Percentiles rank a stretch among this genome's conserved stretches.
Conservation (phyloP, 1,284 basidiomycete genomes). For the Athelia sp. region DNA sequence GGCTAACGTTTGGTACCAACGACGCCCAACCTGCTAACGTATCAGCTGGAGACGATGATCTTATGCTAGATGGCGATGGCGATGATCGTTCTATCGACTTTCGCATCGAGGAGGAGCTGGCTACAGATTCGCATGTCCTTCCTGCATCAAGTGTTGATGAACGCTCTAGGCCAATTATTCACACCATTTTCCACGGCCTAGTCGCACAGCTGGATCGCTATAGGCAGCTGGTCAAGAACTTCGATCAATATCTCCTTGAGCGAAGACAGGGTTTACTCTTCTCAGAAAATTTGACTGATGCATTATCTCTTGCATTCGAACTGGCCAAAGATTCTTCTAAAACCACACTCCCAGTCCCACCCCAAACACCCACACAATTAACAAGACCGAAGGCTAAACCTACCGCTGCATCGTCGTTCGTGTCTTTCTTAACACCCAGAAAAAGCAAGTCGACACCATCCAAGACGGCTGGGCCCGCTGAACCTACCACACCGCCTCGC, state of each 20-base stretch:
- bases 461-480: slow-evolving; percentile 26
- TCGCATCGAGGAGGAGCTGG: slow-evolving; percentile 59
- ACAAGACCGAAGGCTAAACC: slow-evolving; percentile 44
- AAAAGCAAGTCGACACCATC: slow-evolving; percentile 42
- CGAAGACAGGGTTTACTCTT: slow-evolving; percentile 87
- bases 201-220: slow-evolving; percentile 79
- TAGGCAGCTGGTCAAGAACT: slow-evolving; percentile 67
- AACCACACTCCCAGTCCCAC: slow-evolving; percentile 8
- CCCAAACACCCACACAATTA: slow-evolving; percentile 17
- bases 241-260: slow-evolving; percentile 83
- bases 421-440: slow-evolving; percentile 77
- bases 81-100: slow-evolving; percentile 81
- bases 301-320: slow-evolving; percentile 71
- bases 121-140: slow-evolving; percentile 49
- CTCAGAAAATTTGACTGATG: slow-evolving; percentile 90
- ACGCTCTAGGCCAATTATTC: slow-evolving; percentile 69
- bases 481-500: slow-evolving; percentile 39
- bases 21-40: slow-evolving; percentile 23
- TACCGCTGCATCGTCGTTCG: slow-evolving; percentile 55
- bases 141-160: slow-evolving; percentile 67
- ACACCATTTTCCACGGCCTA: slow-evolving; percentile 74
- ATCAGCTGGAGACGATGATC: slow-evolving; percentile 19
- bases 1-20: slow-evolving; percentile 68
- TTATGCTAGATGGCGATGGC: slow-evolving; percentile 39
- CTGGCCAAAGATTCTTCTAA: slow-evolving; percentile 35